These are phyloP conservation scores for Emergomyces africanus DNA, from an alignment of 2,329 filamentous ascomycete species.

Conservation along the genomic window DNA sequence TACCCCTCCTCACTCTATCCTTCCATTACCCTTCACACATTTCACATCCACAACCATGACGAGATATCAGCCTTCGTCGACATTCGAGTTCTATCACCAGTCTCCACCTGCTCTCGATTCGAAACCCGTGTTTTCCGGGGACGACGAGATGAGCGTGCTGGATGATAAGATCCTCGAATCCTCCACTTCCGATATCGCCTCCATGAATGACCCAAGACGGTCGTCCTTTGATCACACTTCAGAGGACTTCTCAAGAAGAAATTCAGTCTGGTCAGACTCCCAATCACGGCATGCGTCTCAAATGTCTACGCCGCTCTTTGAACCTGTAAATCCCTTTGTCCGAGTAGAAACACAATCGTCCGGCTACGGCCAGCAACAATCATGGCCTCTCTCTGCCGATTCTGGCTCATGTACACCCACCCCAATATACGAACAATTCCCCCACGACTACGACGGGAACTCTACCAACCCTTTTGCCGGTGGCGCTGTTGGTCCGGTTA, in stretches of 20 bases:
- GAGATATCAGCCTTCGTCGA: conserved; percentile 28
- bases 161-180: conserved; percentile 40
- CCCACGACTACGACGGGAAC: conserved; percentile 38
- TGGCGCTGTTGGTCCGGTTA: conserved; percentile 29
- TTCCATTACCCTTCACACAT: conserved; percentile 8
- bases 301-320: conserved; percentile 36
- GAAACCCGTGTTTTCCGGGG: conserved; percentile 30
- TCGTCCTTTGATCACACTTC: conserved; percentile 36
- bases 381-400: conserved; percentile 52
- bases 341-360: conserved; percentile 18
- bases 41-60: conserved; percentile 26
- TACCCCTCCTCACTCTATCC: conserved; percentile 5
- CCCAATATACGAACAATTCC: conserved; percentile 54
- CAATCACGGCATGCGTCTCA: conserved; percentile 30
- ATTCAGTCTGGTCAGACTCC: conserved; percentile 38
- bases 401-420: conserved; percentile 65
- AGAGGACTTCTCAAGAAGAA: conserved; percentile 41
- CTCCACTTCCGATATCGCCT: conserved; percentile 36
- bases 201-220: conserved; percentile 31
- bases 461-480: conserved; percentile 28
- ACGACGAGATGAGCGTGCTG: conserved; percentile 41
- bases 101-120: conserved; percentile 31
- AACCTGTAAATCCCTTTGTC: conserved; percentile 30
- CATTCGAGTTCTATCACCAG: conserved; percentile 33
- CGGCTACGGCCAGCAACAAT: conserved; percentile 24